Evolutionary conservation across 176 grass and related monocot species (phyloP), one percentile per base, ranked within the genome.

Genomic region (Bonia amplexicaulis): DNA sequence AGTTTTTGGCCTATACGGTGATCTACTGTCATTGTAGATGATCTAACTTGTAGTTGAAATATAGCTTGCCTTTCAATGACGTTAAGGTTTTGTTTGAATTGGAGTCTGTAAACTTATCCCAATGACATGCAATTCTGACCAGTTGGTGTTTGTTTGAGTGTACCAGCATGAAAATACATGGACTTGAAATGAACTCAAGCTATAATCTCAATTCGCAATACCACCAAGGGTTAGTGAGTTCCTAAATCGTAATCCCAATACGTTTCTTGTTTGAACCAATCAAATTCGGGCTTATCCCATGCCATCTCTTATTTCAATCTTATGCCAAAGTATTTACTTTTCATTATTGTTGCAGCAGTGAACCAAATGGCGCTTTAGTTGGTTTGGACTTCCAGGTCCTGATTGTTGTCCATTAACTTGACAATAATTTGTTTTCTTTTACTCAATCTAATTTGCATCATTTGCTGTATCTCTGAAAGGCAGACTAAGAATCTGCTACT

Each of bases 101-200:
- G 12, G 33, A 26, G 15, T 66, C 25, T 73, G 33, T 73, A 70
- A 52, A 59, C 51, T 60, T 63, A 55, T 73, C 65, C 55, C 37
- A 60, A 4, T 88, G 37, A 71, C 22, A 31, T 68, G 52, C 52
- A 70, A 41, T 48, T 85, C 46, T 82, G 31, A 72, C 53, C 12
- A 22, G 42, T 77, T 84, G 57, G 29, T 74, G 49, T 58, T 67
- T 70, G 49, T 83, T 85, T 61, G 58, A 82, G 71, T 87, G 67
- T 57, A 67, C 22, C 10, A 35, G 45, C 33, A 29, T 65, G 61
- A 81, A 69, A 82, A 20, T 59, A 52, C 63, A 70, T 69, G 53
- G 11, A 37, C 22, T 40, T 49, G 14, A 70, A 42, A 77, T 77
- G 42, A 46, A 60, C 79, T 51, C 2, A 60, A 59, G 19, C 19